Evolutionary conservation across 805 yeast species (phyloP).

Genomic region (Soucietia sequanensis): DNA sequence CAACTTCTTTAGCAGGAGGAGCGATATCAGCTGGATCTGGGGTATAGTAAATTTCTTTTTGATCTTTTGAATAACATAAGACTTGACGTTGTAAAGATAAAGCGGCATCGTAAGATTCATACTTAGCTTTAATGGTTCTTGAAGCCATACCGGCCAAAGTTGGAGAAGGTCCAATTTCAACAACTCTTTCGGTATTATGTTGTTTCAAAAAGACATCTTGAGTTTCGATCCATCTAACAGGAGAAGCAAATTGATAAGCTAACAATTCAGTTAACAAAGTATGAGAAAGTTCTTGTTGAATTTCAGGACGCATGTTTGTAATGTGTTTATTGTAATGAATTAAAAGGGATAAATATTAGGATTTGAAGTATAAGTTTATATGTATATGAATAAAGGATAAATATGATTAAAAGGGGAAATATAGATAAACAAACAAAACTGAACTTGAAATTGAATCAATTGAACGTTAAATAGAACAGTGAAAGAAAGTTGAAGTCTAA

Average conservation of each 20-base stretch:
- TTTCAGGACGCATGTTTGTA: constrained; percentile 85
- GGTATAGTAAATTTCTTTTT: constrained; percentile 94
- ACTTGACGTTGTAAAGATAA: constrained; percentile 91
- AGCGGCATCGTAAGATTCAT: constrained; percentile 98
- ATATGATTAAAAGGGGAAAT: no score
- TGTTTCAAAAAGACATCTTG: constrained; percentile 96
- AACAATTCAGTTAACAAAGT: constrained; percentile 89
- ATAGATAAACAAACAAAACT: no score
- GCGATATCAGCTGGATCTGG: constrained; percentile 67
- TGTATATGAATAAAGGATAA: no score
- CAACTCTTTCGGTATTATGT: constrained; percentile 93
- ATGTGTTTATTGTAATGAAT: no score
- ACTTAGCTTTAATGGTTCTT: constrained; percentile 91
- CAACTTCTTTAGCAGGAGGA: constrained; percentile 29
- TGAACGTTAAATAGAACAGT: no score
- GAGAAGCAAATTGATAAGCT: constrained; percentile 98
- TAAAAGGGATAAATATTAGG: no score
- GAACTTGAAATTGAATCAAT: no score
- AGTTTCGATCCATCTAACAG: constrained; percentile 99
- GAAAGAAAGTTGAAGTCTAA: no score
- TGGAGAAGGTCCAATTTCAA: constrained; percentile 98
- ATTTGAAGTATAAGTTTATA: no score
- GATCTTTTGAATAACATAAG: constrained; percentile 91
- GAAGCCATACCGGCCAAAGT: constrained; percentile 98
- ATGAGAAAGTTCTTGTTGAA: constrained; percentile 97